phyloP scores from a whole-genome alignment of 2,329 filamentous ascomycete genomes.

The Colletotrichum magnum region DNA sequence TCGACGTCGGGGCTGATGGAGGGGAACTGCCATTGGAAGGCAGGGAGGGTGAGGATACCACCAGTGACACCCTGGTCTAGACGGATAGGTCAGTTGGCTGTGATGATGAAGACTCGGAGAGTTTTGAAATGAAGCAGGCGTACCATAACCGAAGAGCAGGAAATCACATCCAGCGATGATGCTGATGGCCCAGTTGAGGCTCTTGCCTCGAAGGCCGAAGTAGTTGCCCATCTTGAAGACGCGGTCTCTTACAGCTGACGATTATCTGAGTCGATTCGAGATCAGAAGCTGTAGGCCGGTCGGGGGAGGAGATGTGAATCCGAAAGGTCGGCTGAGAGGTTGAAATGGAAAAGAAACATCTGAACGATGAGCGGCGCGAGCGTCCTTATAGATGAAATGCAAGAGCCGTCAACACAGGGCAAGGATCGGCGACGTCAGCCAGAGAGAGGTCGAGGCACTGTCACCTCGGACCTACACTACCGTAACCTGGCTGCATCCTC shows the following conservation, averaged over 20 bases:
- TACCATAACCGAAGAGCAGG: conserved; percentile 72
- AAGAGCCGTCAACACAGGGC: conserved; percentile 13
- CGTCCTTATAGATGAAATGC: conserved; percentile 39
- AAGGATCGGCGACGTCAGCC: conserved; percentile 38
- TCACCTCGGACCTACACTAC: background rate
- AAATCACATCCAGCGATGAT: conserved; percentile 82
- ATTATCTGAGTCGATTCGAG: conserved; percentile 8
- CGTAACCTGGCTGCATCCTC: background rate
- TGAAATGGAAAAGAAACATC: conserved; percentile 3
- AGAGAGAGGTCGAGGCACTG: conserved; percentile 16
- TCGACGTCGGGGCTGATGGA: conserved; percentile 43
- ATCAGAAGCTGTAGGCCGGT: conserved; percentile 26
- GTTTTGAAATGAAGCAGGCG: conserved; percentile 24
- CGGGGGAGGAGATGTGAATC: conserved; percentile 1
- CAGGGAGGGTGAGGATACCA: conserved; percentile 77
- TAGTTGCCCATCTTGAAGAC: conserved; percentile 55
- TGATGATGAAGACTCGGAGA: background rate
- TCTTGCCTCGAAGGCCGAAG: conserved; percentile 75
- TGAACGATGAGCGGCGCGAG: conserved; percentile 17
- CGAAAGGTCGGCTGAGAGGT: conserved; percentile 13
- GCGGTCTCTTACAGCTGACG: conserved; percentile 27
- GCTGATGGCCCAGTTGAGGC: conserved; percentile 78
- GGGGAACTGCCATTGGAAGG: conserved; percentile 69
- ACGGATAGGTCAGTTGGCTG: conserved; percentile 44
- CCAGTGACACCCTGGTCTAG: conserved; percentile 83